Conservation (phyloP, 345 rosid genomes). For the Eucalyptus camaldulensis region DNA sequence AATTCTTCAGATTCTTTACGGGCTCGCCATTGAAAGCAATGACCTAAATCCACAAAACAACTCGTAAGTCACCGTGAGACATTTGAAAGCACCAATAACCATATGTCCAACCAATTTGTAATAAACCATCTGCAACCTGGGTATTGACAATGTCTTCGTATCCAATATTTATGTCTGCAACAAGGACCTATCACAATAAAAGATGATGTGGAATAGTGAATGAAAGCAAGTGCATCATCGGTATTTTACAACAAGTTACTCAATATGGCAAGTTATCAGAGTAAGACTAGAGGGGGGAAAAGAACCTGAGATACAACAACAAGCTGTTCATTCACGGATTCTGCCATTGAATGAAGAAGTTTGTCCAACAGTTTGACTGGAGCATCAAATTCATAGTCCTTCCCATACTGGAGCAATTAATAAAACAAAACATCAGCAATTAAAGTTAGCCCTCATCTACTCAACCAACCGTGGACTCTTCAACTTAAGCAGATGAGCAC, state of each 20-base stretch:
- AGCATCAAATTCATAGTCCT: constrained; percentile 93
- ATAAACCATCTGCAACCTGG: constrained; percentile 31
- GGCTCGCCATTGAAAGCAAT: constrained; percentile 78
- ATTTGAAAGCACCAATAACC: not conserved
- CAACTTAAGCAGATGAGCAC: not conserved
- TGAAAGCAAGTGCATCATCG: not conserved
- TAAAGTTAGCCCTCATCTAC: not conserved
- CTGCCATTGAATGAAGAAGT: constrained; percentile 86
- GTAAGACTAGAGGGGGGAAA: not conserved
- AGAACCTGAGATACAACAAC: constrained; percentile 86
- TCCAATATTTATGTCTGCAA: constrained; percentile 87
- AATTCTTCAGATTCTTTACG: constrained; percentile 68
- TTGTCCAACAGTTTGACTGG: constrained; percentile 87
- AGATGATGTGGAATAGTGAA: not conserved
- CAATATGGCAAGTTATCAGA: not conserved
- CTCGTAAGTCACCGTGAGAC: not conserved
- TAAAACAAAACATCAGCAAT: not conserved
- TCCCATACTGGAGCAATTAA: constrained; percentile 59
- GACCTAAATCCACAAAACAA: constrained; percentile 35
- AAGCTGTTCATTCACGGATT: constrained; percentile 72
- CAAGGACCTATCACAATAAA: constrained; percentile 55
- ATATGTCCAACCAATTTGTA: not conserved
- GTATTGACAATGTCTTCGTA: constrained; percentile 92
- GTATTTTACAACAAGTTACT: not conserved
- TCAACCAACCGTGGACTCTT: not conserved